These are phyloP conservation scores for Sphaerulina vaccinii DNA, from an alignment of 2,329 filamentous ascomycete species.

Conservation along the genomic window DNA sequence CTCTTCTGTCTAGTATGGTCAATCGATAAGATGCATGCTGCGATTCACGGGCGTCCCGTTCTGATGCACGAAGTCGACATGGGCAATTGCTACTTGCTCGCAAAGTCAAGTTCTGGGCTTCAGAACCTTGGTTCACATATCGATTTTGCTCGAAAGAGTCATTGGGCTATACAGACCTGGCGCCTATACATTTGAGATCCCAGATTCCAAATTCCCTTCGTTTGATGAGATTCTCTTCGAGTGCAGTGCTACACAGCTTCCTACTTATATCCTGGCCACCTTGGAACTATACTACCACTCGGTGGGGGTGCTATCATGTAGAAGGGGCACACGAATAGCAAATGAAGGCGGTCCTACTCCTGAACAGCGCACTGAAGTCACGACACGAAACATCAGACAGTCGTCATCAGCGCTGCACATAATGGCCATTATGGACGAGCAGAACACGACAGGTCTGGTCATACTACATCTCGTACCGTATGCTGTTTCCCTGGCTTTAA, in stretches of 20 bases:
- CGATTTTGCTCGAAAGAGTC: slow-evolving; percentile 13
- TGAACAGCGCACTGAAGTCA: not conserved
- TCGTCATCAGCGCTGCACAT: slow-evolving; percentile 15
- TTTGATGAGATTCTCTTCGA: slow-evolving; percentile 16
- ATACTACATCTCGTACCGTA: slow-evolving; percentile 16
- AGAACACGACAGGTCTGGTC: not conserved
- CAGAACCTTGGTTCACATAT: slow-evolving; percentile 6
- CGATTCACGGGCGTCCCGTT: slow-evolving; percentile 14
- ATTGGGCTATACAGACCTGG: slow-evolving; percentile 11
- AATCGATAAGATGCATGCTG: slow-evolving; percentile 15
- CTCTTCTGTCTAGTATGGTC: slow-evolving; percentile 17
- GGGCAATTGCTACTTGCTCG: slow-evolving; percentile 5
- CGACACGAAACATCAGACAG: slow-evolving; percentile 13
- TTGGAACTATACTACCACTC: slow-evolving; percentile 14
- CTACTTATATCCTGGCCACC: slow-evolving; percentile 4
- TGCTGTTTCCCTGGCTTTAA: slow-evolving; percentile 12
- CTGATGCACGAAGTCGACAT: slow-evolving; percentile 19
- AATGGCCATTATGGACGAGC: slow-evolving; percentile 12
- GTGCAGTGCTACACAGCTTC: slow-evolving; percentile 6
- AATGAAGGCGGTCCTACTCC: not conserved
- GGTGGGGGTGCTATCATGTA: slow-evolving; percentile 9
- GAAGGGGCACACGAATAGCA: not conserved
- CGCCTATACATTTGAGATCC: slow-evolving; percentile 1
- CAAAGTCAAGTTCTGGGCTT: slow-evolving; percentile 6
- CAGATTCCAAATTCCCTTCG: slow-evolving; percentile 13